Conservation (phyloP, 78 protist species). For the Chrysochromulina tobinii region DNA sequence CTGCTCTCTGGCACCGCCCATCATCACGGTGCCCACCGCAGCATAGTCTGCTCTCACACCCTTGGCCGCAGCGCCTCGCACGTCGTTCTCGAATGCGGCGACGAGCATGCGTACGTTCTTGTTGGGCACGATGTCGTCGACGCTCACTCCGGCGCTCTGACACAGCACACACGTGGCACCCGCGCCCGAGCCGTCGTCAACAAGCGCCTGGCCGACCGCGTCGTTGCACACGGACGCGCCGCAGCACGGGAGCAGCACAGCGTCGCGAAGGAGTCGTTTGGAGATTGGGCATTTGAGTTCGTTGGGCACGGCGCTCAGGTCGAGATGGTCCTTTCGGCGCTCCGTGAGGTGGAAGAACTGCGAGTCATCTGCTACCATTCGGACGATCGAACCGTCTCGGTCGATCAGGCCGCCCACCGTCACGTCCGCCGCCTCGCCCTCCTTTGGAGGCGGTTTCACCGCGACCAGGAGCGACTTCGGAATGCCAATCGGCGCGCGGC, state of each 20-base stretch:
- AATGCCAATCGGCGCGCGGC: not conserved
- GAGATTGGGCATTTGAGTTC: not conserved
- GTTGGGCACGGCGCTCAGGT: not conserved
- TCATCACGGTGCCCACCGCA: too few relatives aligned
- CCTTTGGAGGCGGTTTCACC: not conserved
- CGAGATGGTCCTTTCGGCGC: not conserved
- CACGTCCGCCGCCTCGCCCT: not conserved
- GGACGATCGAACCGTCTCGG: not conserved
- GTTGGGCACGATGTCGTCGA: not conserved
- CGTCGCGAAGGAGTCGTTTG: not conserved
- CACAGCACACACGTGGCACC: not conserved
- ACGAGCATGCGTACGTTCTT: not conserved
- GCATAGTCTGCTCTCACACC: too few relatives aligned
- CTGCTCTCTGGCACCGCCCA: too few relatives aligned
- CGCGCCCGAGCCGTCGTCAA: not conserved
- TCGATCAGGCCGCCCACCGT: not conserved
- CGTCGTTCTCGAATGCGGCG: not conserved
- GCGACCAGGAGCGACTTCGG: not conserved
- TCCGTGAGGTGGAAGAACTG: not conserved
- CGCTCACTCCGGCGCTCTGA: not conserved
- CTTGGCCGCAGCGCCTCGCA: not conserved
- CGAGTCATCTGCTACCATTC: conserved; percentile 3
- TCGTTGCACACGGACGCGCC: not conserved
- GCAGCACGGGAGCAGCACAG: conserved; percentile 22
- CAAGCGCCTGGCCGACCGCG: not conserved